Conservation (phyloP, 768 basidiomycete species). For the Panus rudis region DNA sequence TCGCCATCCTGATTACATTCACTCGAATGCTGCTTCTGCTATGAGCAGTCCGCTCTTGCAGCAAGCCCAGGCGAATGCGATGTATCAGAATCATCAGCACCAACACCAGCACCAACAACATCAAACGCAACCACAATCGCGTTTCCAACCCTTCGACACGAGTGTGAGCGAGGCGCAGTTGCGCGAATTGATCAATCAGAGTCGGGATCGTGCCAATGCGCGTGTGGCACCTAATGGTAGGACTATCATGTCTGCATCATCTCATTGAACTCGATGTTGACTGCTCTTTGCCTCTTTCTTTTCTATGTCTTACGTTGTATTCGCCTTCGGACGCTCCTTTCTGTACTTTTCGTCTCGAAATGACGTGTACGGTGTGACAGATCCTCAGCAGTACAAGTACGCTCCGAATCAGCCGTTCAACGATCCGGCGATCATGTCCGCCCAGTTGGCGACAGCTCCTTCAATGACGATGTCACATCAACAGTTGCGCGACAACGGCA, state of each 20-base stretch:
- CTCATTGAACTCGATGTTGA: too few species aligned
- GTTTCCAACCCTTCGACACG: slow-evolving; percentile 53
- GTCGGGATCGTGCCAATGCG: slow-evolving; percentile 47
- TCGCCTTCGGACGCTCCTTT: too few species aligned
- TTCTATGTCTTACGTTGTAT: too few species aligned
- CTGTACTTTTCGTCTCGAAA: slow-evolving; percentile 13
- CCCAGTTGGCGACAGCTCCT: slow-evolving; percentile 43
- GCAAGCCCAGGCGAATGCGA: slow-evolving; percentile 36
- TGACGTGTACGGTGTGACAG: slow-evolving; percentile 16
- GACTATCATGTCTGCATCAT: slow-evolving; percentile 26
- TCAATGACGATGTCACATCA: slow-evolving; percentile 20
- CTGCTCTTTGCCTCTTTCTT: too few species aligned
- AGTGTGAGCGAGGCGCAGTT: slow-evolving; percentile 70
- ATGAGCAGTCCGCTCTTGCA: slow-evolving; percentile 42
- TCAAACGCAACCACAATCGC: slow-evolving; percentile 25
- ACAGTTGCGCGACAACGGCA: slow-evolving; percentile 15
- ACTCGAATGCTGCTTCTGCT: slow-evolving; percentile 27
- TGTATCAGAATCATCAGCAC: slow-evolving; percentile 15
- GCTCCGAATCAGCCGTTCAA: slow-evolving; percentile 44
- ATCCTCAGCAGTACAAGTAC: slow-evolving; percentile 28
- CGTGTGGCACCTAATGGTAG: slow-evolving; percentile 39
- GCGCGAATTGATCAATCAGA: slow-evolving; percentile 67
- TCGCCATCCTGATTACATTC: slow-evolving; percentile 33
- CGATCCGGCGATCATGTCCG: slow-evolving; percentile 79
- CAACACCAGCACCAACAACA: slow-evolving; percentile 26